Evolutionary conservation across 768 basidiomycete species (phyloP).

Genomic region (Mycena maculata): DNA sequence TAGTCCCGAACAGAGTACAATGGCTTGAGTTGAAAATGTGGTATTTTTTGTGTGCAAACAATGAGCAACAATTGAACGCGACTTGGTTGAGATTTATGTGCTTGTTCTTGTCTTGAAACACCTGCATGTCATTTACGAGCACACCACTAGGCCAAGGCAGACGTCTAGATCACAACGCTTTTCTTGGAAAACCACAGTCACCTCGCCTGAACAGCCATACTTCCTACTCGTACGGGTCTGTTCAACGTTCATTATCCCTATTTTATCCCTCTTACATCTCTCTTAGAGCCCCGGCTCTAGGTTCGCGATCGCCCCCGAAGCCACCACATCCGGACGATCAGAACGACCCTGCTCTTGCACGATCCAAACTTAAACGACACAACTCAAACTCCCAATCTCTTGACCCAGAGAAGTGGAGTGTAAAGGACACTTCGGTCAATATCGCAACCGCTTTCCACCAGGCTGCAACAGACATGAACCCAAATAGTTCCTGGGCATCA

Average conservation of each 20-base stretch:
- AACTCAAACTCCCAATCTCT: conserved; percentile 53
- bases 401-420: conserved; percentile 77
- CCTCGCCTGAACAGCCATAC: conserved; percentile 58
- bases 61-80: conserved; percentile 31
- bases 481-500: conserved; percentile 77
- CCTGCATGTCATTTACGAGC: conserved; percentile 86
- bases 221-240: conserved; percentile 81
- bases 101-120: conserved; percentile 19
- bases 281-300: conserved; percentile 65
- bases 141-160: conserved; percentile 88
- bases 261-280: conserved; percentile 35
- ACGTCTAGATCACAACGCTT: conserved; percentile 84
- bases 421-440: conserved; percentile 89
- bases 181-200: conserved; percentile 72
- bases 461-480: conserved; percentile 70
- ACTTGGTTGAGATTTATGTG: no score
- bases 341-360: conserved; percentile 27
- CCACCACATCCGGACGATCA: conserved; percentile 36
- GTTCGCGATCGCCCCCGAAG: conserved; percentile 71
- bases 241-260: conserved; percentile 37
- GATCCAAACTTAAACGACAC: conserved; percentile 56
- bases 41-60: conserved; percentile 36
- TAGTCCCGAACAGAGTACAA: not conserved
- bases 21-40: not conserved
- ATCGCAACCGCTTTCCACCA: conserved; percentile 85